Conservation (phyloP, 2,329 filamentous ascomycete genomes). For the Clonostachys solani region DNA sequence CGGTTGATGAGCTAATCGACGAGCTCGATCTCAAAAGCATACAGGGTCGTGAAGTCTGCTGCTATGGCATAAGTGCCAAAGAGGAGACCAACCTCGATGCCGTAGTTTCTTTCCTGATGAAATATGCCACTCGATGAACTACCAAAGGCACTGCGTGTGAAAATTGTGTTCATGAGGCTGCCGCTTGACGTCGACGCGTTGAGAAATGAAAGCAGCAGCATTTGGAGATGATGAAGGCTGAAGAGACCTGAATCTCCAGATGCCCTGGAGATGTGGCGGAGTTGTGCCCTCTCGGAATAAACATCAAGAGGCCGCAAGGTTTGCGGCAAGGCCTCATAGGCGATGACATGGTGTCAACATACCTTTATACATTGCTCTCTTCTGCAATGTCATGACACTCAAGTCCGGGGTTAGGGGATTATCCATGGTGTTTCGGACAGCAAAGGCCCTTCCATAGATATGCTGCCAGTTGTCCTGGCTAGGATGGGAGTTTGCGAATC, state of each 20-base stretch:
- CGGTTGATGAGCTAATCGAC: conserved; percentile 94
- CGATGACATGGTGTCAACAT: neutral
- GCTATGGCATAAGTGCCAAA: conserved; percentile 97
- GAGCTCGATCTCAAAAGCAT: conserved; percentile 86
- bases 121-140: conserved; percentile 69
- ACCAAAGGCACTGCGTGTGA: neutral
- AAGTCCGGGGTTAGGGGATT: too few species aligned
- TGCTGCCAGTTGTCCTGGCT: neutral
- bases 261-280: too few species aligned
- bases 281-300: too few species aligned
- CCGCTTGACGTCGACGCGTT: too few species aligned
- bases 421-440: neutral
- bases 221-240: too few species aligned
- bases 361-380: neutral
- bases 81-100: conserved; percentile 98
- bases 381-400: too few species aligned
- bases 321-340: conserved; percentile 3
- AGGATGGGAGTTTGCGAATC: neutral
- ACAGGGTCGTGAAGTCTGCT: conserved; percentile 89
- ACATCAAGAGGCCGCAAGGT: conserved; percentile 3
- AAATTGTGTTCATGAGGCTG: too few species aligned
- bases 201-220: too few species aligned
- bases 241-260: too few species aligned
- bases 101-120: conserved; percentile 94
- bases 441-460: neutral